Evolutionary conservation across 2,329 filamentous ascomycete species (phyloP).

Genomic region (Arthrobotrys conoides): DNA sequence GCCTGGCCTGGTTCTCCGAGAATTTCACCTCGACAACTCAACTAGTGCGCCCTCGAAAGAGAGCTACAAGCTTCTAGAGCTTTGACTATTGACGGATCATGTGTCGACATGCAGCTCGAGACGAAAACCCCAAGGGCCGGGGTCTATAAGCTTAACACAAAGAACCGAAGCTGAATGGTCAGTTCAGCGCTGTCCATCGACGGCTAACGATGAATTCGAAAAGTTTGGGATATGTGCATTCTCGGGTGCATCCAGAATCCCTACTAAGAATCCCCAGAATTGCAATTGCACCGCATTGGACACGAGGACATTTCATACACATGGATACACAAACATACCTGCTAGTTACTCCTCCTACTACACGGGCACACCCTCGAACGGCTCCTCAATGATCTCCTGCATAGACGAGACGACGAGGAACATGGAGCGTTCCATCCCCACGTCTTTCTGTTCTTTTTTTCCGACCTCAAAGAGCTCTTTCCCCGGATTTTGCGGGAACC

Average conservation of each 20-base stretch:
- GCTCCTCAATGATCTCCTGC: constrained; percentile 27
- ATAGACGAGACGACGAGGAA: constrained; percentile 49
- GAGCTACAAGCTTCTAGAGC: constrained; percentile 43
- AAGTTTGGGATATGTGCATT: constrained; percentile 22
- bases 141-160: constrained; percentile 54
- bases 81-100: constrained; percentile 44
- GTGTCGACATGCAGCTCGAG: constrained; percentile 59
- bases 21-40: constrained; percentile 1
- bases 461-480: constrained; percentile 51
- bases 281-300: constrained; percentile 37
- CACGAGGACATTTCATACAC: constrained; percentile 29
- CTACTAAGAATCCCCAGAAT: constrained; percentile 41
- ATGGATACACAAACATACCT: not conserved
- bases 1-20: constrained; percentile 16
- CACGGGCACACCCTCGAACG: constrained; percentile 10
- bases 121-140: constrained; percentile 41
- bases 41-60: not conserved
- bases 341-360: not conserved
- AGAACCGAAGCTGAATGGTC: constrained; percentile 15
- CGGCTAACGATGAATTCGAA: constrained; percentile 15
- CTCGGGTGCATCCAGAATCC: constrained; percentile 27
- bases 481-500: constrained; percentile 57
- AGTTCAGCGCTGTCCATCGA: constrained; percentile 14
- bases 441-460: constrained; percentile 1
- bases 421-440: constrained; percentile 42